Base-by-base conservation (phyloP, 768 basidiomycete genomes). In the Nevesoporus exiguus region DNA sequence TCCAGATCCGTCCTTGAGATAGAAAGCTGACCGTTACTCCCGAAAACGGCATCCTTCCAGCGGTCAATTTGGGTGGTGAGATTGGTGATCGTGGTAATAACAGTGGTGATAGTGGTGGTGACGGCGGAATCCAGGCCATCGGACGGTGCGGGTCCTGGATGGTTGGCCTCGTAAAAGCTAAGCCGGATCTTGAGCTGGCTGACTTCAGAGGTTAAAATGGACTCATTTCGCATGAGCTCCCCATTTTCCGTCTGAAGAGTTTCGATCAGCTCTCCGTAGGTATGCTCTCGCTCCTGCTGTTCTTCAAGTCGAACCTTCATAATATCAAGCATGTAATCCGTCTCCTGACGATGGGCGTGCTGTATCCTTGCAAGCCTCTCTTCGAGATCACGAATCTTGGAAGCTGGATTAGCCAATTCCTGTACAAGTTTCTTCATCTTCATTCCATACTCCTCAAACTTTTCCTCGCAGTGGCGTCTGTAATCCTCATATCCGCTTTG, bases 1-100 rank as follows among this genome's bases (percentile, higher is more conserved):
- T 59, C 52, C 22, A 60, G 41, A 15, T 60, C 57, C n/a, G 22
- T 40, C 41, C 2, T 19, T n/a, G 52, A 51, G 49, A 60, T 48
- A 7, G 19, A 47, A 27, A 50, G 2, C 39, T 37, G 36, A 8
- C 22, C 33, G 34, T 34, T 24, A 24, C 25, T 21, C 22, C 14
- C 6, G 15, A 5, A 30, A 17, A 36, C 31, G 2, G 14, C 15
- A 8, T 36, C 22, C 15, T 17, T 59, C 47, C 52, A 55, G 0
- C 19, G 30, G 3, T 55, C 27, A 15, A 60, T 45, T 17, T 21
- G 57, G 7, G 45, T 40, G 24, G 25, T 36, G 36, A 44, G 17
- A 0, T 45, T 54, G 21, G 46, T 45, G 31, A 59, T 43, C 24
- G 15, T 43, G 21, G 46, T 44, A 17, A 48, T 47, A 24, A 59